Base-by-base conservation (phyloP, 106 monocot genomes). In the Ottelia alismoides region DNA sequence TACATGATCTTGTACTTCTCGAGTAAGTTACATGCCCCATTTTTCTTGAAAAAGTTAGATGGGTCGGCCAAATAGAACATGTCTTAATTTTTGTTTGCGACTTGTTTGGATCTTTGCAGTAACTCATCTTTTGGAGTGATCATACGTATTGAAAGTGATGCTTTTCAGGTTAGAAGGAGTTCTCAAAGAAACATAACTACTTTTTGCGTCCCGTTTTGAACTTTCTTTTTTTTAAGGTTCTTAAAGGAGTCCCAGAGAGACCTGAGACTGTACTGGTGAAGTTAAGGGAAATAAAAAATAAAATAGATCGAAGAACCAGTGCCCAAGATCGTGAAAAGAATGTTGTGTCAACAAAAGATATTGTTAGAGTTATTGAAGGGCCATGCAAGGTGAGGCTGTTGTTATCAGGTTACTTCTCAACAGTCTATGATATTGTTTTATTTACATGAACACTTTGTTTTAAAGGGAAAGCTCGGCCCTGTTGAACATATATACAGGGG, bases 171-270 rank as follows among this genome's bases (percentile, higher is more conserved):
- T 30, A 69, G 69, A 21, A 26, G 20, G 43, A 11, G 47, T n/a
- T n/a, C n/a, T n/a, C n/a, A n/a, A n/a, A n/a, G n/a, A n/a, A n/a
- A n/a, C n/a, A n/a, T n/a, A n/a, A n/a, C n/a, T n/a, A n/a, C n/a
- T n/a, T n/a, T n/a, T n/a, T n/a, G n/a, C n/a, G n/a, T n/a, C n/a
- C n/a, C n/a, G n/a, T n/a, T n/a, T n/a, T n/a, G n/a, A 35, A 35
- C 17, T 7, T 43, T 43, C 40, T 43, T 43, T 40, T 22, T 58
- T 4, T 45, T 55, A 60, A 98, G 98, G 86, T 99, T 29, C 83
- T 99, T 23, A 99, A 90, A 80, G 98, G 98, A 30, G 72, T 90
- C 27, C 86, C 98, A n/a, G 98, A 99, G 58, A 85, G 90, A 71
- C 86, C 98, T 16, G 90, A 90, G 62, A 77, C 84, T 59, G 74